A percentile compares a stretch with the other conserved stretches of the same genome.
Conservation (phyloP, 495 filamentous ascomycete genomes). For the Penicillium macrosclerotiorum region DNA sequence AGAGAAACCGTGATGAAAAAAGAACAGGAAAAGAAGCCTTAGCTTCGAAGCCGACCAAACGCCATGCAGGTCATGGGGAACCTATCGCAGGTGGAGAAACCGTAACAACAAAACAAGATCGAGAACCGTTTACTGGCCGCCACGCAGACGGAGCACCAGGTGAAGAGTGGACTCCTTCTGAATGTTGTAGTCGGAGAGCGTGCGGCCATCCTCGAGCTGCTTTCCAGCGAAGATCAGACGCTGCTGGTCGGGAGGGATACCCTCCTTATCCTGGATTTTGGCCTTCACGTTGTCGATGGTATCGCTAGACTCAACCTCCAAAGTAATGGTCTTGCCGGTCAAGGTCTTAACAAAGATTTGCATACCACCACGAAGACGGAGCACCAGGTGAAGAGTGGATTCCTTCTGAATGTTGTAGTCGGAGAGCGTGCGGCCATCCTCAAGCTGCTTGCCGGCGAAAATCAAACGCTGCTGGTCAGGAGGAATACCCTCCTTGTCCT, state of each 20-base stretch:
- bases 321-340: constrained; percentile 88
- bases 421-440: constrained; percentile 85
- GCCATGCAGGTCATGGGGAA: constrained; percentile 39
- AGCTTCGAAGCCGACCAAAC: constrained; percentile 42
- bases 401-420: constrained; percentile 99
- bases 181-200: constrained; percentile 88
- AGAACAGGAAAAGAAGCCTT: constrained; percentile 27
- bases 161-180: constrained; percentile 91
- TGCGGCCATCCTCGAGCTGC: constrained; percentile 83
- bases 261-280: constrained; percentile 94
- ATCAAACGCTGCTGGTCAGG: constrained; percentile 94
- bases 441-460: constrained; percentile 95
- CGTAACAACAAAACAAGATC: constrained; percentile 14
- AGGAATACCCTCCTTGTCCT: constrained; percentile 96
- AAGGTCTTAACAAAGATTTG: constrained; percentile 94
- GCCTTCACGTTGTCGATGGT: constrained; percentile 92
- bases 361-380: constrained; percentile 97
- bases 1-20: constrained; percentile 20
- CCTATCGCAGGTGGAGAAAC: constrained; percentile 26
- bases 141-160: constrained; percentile 83
- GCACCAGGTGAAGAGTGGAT: constrained; percentile 93
- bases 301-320: constrained; percentile 86
- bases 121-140: constrained; percentile 59
- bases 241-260: constrained; percentile 86
- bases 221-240: constrained; percentile 89